phyloP scores from a whole-genome alignment of 345 rosid species.

The Turnera subulata region DNA sequence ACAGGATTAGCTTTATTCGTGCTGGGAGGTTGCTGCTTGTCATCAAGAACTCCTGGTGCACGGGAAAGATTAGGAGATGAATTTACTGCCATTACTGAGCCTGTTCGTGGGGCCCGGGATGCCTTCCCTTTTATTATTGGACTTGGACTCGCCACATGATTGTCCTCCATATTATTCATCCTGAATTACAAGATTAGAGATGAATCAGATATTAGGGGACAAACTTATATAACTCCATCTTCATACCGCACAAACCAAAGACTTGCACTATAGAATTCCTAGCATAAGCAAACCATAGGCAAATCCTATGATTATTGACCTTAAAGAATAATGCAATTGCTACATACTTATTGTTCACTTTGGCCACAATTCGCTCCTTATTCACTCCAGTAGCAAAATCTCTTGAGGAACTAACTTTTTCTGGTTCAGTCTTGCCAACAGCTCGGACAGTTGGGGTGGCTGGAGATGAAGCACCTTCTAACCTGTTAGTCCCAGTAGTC shows the following conservation, averaged over 20 bases:
- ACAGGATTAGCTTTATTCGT: slow-evolving; percentile 27
- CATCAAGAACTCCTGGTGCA: slow-evolving; percentile 31
- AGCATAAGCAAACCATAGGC: background rate
- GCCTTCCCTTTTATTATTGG: slow-evolving; percentile 43
- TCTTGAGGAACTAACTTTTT: slow-evolving; percentile 39
- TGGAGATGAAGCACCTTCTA: slow-evolving; percentile 27
- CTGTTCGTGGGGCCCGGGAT: slow-evolving; percentile 43
- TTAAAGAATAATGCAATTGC: background rate
- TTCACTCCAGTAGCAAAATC: slow-evolving; percentile 32
- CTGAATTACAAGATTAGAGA: slow-evolving; percentile 21
- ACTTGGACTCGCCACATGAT: slow-evolving; percentile 27
- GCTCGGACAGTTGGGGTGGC: slow-evolving; percentile 27
- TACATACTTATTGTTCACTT: slow-evolving; percentile 45
- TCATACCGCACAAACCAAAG: too few relatives aligned
- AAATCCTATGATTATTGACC: background rate
- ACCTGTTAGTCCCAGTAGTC: slow-evolving; percentile 28
- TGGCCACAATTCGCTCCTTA: slow-evolving; percentile 39
- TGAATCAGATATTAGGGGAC: too few relatives aligned
- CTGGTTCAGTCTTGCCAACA: slow-evolving; percentile 34
- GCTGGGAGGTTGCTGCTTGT: slow-evolving; percentile 38
- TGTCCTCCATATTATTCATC: slow-evolving; percentile 36
- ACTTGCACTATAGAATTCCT: too few relatives aligned
- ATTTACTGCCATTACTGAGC: slow-evolving; percentile 30
- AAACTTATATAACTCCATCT: too few relatives aligned
- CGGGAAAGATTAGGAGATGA: slow-evolving; percentile 40